Conservation (phyloP, 805 yeast genomes). For the Sugiyamaella marilandica region DNA sequence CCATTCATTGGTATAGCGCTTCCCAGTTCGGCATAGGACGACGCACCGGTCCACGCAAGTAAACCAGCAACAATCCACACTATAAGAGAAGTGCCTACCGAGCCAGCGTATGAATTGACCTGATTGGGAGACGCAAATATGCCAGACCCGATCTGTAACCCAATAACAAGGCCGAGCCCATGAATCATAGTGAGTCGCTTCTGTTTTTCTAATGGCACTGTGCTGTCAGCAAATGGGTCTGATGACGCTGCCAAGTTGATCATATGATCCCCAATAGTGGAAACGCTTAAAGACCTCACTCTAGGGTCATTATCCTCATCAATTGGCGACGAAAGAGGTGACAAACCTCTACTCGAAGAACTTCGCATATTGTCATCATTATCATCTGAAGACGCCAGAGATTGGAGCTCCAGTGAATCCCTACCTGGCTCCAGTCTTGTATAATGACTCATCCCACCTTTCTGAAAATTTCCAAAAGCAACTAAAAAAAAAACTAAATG, state of each 20-base stretch:
- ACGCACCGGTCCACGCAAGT: conserved; percentile 42
- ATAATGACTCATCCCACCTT: neutral
- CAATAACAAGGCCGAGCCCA: conserved; percentile 38
- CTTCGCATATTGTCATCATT: conserved; percentile 7
- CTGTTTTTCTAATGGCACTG: conserved; percentile 28
- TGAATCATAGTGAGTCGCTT: conserved; percentile 29
- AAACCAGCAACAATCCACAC: conserved; percentile 39
- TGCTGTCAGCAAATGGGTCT: conserved; percentile 12
- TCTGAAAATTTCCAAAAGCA: too few relatives aligned
- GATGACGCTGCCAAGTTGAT: conserved; percentile 25
- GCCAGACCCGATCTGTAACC: conserved; percentile 43
- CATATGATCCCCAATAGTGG: conserved; percentile 29
- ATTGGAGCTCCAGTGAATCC: conserved; percentile 33
- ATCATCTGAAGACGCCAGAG: conserved; percentile 30
- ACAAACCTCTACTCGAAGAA: conserved; percentile 19
- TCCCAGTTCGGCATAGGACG: conserved; percentile 40
- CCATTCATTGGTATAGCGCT: conserved; percentile 39
- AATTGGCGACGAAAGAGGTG: conserved; percentile 23
- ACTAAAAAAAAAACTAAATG: too few relatives aligned
- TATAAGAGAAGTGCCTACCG: conserved; percentile 34
- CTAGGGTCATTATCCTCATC: conserved; percentile 17
- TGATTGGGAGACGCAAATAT: conserved; percentile 40
- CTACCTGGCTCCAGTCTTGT: conserved; percentile 1
- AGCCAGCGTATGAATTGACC: conserved; percentile 35
- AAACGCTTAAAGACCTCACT: conserved; percentile 19